Conservation (phyloP, 2,329 filamentous ascomycete species). For the Bipolaris zeicola region DNA sequence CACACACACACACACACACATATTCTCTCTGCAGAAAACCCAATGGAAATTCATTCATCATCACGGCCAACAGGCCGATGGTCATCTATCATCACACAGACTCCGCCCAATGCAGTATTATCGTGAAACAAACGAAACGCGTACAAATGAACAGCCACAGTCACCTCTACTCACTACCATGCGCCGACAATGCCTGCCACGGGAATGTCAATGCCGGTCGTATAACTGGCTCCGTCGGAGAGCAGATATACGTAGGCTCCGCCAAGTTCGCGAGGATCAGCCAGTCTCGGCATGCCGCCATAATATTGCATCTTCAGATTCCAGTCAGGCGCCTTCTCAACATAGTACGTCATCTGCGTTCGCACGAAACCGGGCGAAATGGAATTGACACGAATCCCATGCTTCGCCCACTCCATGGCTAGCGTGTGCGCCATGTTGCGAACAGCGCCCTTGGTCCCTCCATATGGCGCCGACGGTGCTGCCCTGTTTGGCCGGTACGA, state of each 20-base stretch:
- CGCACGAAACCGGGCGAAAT: slow-evolving; percentile 89
- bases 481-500: slow-evolving; percentile 58
- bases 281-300: slow-evolving; percentile 59
- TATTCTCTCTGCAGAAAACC: not conserved
- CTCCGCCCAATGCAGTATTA: slow-evolving; percentile 31
- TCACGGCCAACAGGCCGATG: not conserved
- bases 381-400: slow-evolving; percentile 81
- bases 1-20: no score
- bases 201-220: slow-evolving; percentile 57
- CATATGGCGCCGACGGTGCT: slow-evolving; percentile 57
- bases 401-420: slow-evolving; percentile 82
- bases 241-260: slow-evolving; percentile 58
- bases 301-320: slow-evolving; percentile 61
- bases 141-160: not conserved
- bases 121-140: not conserved
- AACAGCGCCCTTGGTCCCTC: slow-evolving; percentile 52
- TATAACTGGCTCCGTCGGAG: slow-evolving; percentile 56
- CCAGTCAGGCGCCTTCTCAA: slow-evolving; percentile 58
- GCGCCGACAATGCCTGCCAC: slow-evolving; percentile 57
- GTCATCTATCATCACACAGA: slow-evolving; percentile 5
- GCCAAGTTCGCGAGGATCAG: slow-evolving; percentile 58
- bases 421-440: slow-evolving; percentile 60
- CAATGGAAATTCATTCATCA: not conserved
- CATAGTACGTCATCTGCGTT: slow-evolving; percentile 63
- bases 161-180: slow-evolving; percentile 35